These are phyloP conservation scores for Rhynchospora pubera DNA, from an alignment of 176 grass and related monocot genomes.

Conservation along the genomic window DNA sequence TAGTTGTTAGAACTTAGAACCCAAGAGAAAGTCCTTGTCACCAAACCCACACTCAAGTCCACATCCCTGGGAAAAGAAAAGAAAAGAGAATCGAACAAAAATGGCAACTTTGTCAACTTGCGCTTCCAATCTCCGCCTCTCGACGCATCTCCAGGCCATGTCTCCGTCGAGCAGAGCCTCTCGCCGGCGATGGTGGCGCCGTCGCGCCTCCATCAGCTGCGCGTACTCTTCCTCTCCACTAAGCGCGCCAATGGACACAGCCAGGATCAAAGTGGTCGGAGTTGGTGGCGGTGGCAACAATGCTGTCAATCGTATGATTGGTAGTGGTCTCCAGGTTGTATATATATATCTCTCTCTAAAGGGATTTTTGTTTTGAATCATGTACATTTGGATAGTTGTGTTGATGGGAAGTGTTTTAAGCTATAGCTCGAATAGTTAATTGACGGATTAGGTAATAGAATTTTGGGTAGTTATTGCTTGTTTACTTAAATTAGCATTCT, in stretches of 20 bases:
- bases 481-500: not conserved
- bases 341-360: not conserved
- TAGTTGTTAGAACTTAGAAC: too few species aligned
- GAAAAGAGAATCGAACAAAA: slow-evolving; percentile 16
- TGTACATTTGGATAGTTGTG: not conserved
- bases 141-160: not conserved
- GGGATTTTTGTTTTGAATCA: not conserved
- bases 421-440: not conserved
- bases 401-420: not conserved
- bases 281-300: slow-evolving; percentile 94
- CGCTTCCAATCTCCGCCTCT: slow-evolving; percentile 30
- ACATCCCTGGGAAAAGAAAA: not conserved
- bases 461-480: not conserved
- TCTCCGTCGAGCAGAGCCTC: not conserved
- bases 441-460: not conserved
- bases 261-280: slow-evolving; percentile 75
- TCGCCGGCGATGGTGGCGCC: slow-evolving; percentile 19
- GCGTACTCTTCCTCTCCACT: slow-evolving; percentile 33
- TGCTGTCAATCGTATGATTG: slow-evolving; percentile 95
- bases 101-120: slow-evolving; percentile 27
- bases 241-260: slow-evolving; percentile 48
- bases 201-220: slow-evolving; percentile 27
- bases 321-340: slow-evolving; percentile 76
- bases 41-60: not conserved
- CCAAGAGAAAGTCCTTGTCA: not conserved